Evolutionary conservation across 2,329 filamentous ascomycete genomes (phyloP).

Genomic region (Gremmenia infestans): DNA sequence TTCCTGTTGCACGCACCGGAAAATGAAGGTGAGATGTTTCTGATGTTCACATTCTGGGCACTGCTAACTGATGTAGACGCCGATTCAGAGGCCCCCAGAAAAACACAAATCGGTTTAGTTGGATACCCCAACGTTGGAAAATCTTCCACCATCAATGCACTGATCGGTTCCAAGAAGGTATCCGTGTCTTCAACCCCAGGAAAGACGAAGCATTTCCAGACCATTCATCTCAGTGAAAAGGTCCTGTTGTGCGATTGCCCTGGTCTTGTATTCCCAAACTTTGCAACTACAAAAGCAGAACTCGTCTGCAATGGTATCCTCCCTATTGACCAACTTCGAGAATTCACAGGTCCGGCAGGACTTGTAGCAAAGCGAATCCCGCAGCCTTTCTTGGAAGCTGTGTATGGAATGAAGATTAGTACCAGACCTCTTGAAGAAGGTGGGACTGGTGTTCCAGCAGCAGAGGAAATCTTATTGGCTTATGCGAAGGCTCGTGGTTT

Average conservation of each 20-base stretch:
- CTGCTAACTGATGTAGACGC: slow-evolving; percentile 33
- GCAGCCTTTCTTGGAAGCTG: slow-evolving; percentile 79
- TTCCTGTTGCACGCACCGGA: slow-evolving; percentile 73
- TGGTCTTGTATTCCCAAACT: slow-evolving; percentile 97
- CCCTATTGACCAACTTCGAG: slow-evolving; percentile 92
- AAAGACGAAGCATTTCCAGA: slow-evolving; percentile 99
- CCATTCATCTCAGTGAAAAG: slow-evolving; percentile 84
- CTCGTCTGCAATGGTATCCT: slow-evolving; percentile 92
- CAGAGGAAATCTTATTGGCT: slow-evolving; percentile 76
- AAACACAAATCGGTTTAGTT: slow-evolving; percentile 87
- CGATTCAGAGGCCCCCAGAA: slow-evolving; percentile 48
- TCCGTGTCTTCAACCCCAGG: slow-evolving; percentile 95
- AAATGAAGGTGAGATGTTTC: slow-evolving; percentile 43
- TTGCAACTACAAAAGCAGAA: slow-evolving; percentile 92
- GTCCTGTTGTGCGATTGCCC: slow-evolving; percentile 97
- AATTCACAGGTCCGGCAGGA: slow-evolving; percentile 81
- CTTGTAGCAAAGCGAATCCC: slow-evolving; percentile 84
- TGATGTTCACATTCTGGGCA: neutral
- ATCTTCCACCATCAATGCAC: slow-evolving; percentile 96
- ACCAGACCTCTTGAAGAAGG: slow-evolving; percentile 83
- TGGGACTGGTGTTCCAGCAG: slow-evolving; percentile 80
- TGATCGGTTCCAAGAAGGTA: slow-evolving; percentile 98
- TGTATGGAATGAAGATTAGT: slow-evolving; percentile 88
- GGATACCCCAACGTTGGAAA: slow-evolving; percentile 99
- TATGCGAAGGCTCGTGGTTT: slow-evolving; percentile 90